Conservation (phyloP, 1,284 basidiomycete species). For the Cryptococcus sp. region DNA sequence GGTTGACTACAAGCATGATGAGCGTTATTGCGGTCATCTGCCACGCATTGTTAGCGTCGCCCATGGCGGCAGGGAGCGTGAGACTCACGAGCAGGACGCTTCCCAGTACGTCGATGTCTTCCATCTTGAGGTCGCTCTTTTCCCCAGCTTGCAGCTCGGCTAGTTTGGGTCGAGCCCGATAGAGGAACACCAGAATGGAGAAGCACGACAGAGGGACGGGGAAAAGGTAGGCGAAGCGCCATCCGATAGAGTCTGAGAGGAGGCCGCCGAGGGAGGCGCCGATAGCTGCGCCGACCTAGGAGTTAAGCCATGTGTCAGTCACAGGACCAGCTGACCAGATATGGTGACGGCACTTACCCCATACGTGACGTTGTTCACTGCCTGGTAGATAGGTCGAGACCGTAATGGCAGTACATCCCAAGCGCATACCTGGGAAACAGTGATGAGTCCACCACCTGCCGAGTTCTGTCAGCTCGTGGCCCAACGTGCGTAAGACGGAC, state of each 20-base stretch:
- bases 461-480: too few relatives aligned
- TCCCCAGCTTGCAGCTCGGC: slow-evolving; percentile 6
- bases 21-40: slow-evolving; percentile 23
- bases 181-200: slow-evolving; percentile 19
- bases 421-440: slow-evolving; percentile 22
- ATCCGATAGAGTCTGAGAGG: slow-evolving; percentile 22
- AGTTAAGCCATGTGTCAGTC: background rate
- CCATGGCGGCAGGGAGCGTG: background rate
- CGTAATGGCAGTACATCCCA: slow-evolving; percentile 22
- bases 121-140: slow-evolving; percentile 2
- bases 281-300: slow-evolving; percentile 20
- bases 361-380: slow-evolving; percentile 25
- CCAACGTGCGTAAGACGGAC: background rate
- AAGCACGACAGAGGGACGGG: slow-evolving; percentile 19
- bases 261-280: slow-evolving; percentile 24
- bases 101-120: slow-evolving; percentile 21
- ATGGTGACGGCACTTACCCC: slow-evolving; percentile 15
- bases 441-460: slow-evolving; percentile 23
- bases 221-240: slow-evolving; percentile 23
- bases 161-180: slow-evolving; percentile 18
- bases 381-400: slow-evolving; percentile 23
- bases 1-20: slow-evolving; percentile 21
- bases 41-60: background rate
- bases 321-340: background rate
- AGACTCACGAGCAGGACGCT: slow-evolving; percentile 20